These are phyloP conservation scores for Tetradesmus lagerheimii DNA, from an alignment of 139 green algal genomes.

Conservation along the genomic window DNA sequence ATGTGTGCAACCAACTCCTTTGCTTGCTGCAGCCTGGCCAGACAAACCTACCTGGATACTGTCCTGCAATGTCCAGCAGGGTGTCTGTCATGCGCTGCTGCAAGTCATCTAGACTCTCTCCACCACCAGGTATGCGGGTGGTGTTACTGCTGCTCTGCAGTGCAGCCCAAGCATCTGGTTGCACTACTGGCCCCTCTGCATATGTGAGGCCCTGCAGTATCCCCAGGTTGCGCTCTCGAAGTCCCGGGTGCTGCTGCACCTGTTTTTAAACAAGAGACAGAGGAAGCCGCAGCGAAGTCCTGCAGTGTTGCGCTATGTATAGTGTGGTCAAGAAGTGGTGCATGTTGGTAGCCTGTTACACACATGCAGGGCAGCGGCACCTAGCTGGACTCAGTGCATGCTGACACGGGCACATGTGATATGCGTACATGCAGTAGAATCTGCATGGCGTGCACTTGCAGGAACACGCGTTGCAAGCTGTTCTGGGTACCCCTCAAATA, in stretches of 20 bases:
- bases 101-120: slow-evolving; percentile 41
- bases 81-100: slow-evolving; percentile 6
- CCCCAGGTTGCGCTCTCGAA: slow-evolving; percentile 39
- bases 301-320: not conserved
- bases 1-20: not conserved
- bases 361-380: not conserved
- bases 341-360: too few relatives aligned
- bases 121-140: slow-evolving; percentile 22
- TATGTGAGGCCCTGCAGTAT: slow-evolving; percentile 43
- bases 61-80: slow-evolving; percentile 17
- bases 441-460: not conserved
- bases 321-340: too few relatives aligned
- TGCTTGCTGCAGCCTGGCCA: not conserved
- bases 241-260: slow-evolving; percentile 24
- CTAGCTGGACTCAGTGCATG: too few relatives aligned
- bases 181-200: not conserved
- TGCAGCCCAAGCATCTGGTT: slow-evolving; percentile 31
- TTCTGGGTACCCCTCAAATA: too few relatives aligned
- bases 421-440: too few relatives aligned
- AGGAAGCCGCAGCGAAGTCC: not conserved
- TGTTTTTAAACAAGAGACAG: not conserved
- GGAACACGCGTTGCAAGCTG: too few relatives aligned
- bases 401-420: too few relatives aligned
- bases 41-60: slow-evolving; percentile 2
- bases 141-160: slow-evolving; percentile 30